Percentiles rank a stretch among this genome's conserved stretches.
These are phyloP conservation scores for Martiniozyma asiatica DNA, from an alignment of 1,139 yeast species.

Conservation along the genomic window DNA sequence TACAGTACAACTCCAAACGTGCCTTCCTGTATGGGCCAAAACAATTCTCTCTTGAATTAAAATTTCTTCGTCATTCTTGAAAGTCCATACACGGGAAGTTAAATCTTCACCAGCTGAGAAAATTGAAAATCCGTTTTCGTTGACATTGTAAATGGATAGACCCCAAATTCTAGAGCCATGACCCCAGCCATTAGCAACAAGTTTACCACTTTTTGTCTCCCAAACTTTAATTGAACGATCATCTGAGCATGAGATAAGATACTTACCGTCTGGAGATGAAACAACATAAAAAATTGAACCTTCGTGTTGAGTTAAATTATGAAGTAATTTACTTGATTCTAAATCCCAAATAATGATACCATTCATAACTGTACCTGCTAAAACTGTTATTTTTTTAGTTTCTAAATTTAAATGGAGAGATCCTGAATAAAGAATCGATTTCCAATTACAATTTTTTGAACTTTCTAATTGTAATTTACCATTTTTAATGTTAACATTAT, in stretches of 20 bases:
- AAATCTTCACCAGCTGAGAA: slow-evolving; percentile 82
- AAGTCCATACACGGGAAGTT: slow-evolving; percentile 72
- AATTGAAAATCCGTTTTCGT: slow-evolving; percentile 25
- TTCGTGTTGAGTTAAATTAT: slow-evolving; percentile 61
- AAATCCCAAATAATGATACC: slow-evolving; percentile 77
- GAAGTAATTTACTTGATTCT: slow-evolving; percentile 29
- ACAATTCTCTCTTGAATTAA: slow-evolving; percentile 34
- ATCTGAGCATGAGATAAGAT: slow-evolving; percentile 76
- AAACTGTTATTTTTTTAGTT: slow-evolving; percentile 34
- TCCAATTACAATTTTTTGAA: slow-evolving; percentile 49
- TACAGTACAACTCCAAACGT: slow-evolving; percentile 75
- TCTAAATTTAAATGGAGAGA: slow-evolving; percentile 39
- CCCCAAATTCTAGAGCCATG: slow-evolving; percentile 93
- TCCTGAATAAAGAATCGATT: slow-evolving; percentile 82
- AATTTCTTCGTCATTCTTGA: slow-evolving; percentile 19
- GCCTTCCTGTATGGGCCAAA: slow-evolving; percentile 74
- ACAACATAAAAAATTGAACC: slow-evolving; percentile 84
- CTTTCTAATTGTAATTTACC: slow-evolving; percentile 23
- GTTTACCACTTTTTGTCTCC: slow-evolving; percentile 42
- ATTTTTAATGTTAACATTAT: slow-evolving; percentile 29
- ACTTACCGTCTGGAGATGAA: slow-evolving; percentile 43
- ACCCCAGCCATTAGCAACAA: slow-evolving; percentile 85
- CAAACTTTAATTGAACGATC: slow-evolving; percentile 80
- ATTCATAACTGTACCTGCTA: slow-evolving; percentile 89
- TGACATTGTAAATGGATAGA: slow-evolving; percentile 37